Evolutionary conservation across 805 yeast species (phyloP), one percentile per base, ranked within the genome.

Genomic region (Hanseniaspora jakobsenii): DNA sequence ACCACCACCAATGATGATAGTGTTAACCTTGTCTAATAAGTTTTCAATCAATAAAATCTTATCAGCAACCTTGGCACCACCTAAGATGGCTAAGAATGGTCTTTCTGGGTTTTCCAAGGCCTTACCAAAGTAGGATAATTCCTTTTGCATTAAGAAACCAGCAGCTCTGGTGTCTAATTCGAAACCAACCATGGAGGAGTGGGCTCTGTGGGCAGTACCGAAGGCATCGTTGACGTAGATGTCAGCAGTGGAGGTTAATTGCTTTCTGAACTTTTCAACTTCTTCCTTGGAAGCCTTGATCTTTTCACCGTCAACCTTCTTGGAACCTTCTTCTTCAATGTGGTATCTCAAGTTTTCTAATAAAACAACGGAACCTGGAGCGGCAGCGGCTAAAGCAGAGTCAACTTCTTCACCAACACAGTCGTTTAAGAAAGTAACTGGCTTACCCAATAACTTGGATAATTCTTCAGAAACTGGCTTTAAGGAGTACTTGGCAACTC

Each of bases 121-220:
- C 77, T 87, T 89, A 59, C 96, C 94, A 66, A 91, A 91, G 78
- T 82, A 91, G 64, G 79, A 78, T 66, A 91, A 80, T 72, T 91
- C 99, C 77, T 91, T 91, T 64, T 87, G 80, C 83, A 91, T 81
- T 60, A 91, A 73, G 94, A 89, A 93, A 67, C 99, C 99, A 54
- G 96, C 81, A 59, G 97, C 99, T 71, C 91, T 82, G 71, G 85
- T 87, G 52, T 93, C 87, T 59, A 85, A 75, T 57, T 89, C 87
- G 58, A 91, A 74, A 63, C 99, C 99, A 60, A 91, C 99, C 87
- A 91, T 89, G 38, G 98, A 91, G 46, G 96, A 86, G 75, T 91
- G 98, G 52, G 98, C 98, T 75, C 98, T 85, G 81, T 91, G 99
- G 48, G 97, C 96, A 52, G 98, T 91, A 66, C 98, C 98, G 61